phyloP scores from a whole-genome alignment of 805 yeast species.

The Pichia membranifaciens region DNA sequence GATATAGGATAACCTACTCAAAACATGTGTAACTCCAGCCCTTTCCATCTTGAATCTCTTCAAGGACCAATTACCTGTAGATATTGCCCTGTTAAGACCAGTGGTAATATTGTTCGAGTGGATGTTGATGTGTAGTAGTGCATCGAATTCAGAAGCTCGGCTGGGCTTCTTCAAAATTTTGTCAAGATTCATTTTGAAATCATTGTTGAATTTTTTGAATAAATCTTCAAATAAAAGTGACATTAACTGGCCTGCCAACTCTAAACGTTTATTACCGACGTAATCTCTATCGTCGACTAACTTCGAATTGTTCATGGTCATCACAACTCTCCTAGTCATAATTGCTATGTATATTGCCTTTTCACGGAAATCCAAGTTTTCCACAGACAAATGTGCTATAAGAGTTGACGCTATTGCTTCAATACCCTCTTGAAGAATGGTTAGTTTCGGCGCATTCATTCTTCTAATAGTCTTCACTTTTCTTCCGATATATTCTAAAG shows the following conservation, averaged over 20 bases:
- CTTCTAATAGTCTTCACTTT: conserved; percentile 91
- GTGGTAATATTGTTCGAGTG: conserved; percentile 91
- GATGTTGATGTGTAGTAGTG: conserved; percentile 78
- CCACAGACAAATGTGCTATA: conserved; percentile 88
- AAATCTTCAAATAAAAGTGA: conserved; percentile 92
- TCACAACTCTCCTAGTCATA: conserved; percentile 93
- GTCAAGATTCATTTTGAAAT: conserved; percentile 90
- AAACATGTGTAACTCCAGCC: conserved; percentile 97
- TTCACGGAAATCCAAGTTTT: conserved; percentile 79
- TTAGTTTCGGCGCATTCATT: conserved; percentile 70
- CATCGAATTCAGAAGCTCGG: conserved; percentile 92
- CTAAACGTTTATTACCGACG: conserved; percentile 96
- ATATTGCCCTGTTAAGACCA: conserved; percentile 92
- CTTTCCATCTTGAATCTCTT: conserved; percentile 99
- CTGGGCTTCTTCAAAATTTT: conserved; percentile 91
- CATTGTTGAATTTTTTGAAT: conserved; percentile 92
- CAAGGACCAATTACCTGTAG: conserved; percentile 98
- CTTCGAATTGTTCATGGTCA: conserved; percentile 90
- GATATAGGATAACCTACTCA: conserved; percentile 85
- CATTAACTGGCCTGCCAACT: conserved; percentile 95
- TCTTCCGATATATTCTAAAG: conserved; percentile 83
- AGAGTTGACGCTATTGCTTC: conserved; percentile 95
- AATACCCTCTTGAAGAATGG: conserved; percentile 86
- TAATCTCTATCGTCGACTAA: conserved; percentile 99
- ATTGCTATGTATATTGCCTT: conserved; percentile 91